Percentiles rank a stretch among this genome's conserved stretches.
Conservation (phyloP, 2,329 filamentous ascomycete genomes). For the Trichoderma harzianum region DNA sequence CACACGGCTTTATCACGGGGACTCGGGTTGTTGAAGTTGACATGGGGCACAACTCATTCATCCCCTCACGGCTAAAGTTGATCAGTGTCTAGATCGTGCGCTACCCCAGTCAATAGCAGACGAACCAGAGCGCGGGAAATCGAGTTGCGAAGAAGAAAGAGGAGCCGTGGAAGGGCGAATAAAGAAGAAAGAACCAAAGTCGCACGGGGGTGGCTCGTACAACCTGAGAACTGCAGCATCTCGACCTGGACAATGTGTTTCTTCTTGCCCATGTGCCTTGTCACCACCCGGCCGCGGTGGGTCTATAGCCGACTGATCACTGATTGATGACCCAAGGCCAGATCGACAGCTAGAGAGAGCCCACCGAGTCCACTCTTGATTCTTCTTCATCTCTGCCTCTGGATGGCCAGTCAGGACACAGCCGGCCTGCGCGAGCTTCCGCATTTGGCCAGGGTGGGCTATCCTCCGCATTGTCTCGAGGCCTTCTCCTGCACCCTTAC, state of each 20-base stretch:
- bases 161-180: not conserved
- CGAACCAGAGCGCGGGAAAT: not conserved
- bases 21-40: not conserved
- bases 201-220: not conserved
- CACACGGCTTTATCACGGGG: slow-evolving; percentile 14
- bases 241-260: not conserved
- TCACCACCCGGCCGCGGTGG: slow-evolving; percentile 2
- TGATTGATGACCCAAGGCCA: slow-evolving; percentile 12
- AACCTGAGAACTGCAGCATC: not conserved
- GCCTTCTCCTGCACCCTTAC: slow-evolving; percentile 19
- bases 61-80: slow-evolving; percentile 17
- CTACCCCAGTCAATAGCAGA: not conserved
- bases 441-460: slow-evolving; percentile 20
- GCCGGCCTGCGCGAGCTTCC: slow-evolving; percentile 19
- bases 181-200: not conserved
- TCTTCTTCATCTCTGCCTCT: not conserved
- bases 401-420: not conserved
- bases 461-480: slow-evolving; percentile 20
- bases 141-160: slow-evolving; percentile 6
- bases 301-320: slow-evolving; percentile 8
- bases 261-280: slow-evolving; percentile 8
- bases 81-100: slow-evolving; percentile 1
- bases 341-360: slow-evolving; percentile 16
- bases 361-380: slow-evolving; percentile 10
- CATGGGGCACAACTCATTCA: slow-evolving; percentile 3